Evolutionary conservation across 352 stramenopile genomes (phyloP).

Genomic region (Globisporangium irregulare): DNA sequence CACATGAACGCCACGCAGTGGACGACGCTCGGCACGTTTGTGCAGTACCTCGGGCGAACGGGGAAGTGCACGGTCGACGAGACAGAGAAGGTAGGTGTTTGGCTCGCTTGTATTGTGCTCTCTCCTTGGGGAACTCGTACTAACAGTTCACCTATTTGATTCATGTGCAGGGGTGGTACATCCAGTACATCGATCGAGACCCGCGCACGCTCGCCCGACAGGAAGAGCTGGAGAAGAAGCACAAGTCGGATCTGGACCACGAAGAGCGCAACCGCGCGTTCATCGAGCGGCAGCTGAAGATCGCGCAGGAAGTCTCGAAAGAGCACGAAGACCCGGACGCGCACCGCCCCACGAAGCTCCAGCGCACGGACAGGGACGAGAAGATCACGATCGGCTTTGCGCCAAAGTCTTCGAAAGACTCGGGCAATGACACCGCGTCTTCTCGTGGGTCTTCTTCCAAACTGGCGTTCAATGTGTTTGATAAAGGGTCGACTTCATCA

Average conservation of each 20-base stretch:
- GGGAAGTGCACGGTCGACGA: constrained; percentile 97
- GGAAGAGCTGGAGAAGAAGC: constrained; percentile 85
- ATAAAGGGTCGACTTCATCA: neutral
- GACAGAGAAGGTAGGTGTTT: constrained; percentile 87
- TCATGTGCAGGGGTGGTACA: constrained; percentile 88
- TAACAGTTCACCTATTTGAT: neutral
- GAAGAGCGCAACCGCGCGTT: constrained; percentile 82
- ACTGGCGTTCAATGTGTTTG: constrained; percentile 17
- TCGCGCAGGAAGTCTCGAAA: constrained; percentile 36
- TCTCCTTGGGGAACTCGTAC: neutral
- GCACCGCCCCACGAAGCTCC: constrained; percentile 59
- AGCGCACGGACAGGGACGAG: constrained; percentile 39
- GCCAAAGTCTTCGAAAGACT: constrained; percentile 29
- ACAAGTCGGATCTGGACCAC: constrained; percentile 88
- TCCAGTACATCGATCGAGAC: constrained; percentile 96
- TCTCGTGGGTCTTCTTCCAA: constrained; percentile 5
- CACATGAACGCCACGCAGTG: constrained; percentile 99
- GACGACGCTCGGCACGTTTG: constrained; percentile 95
- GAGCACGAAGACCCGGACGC: constrained; percentile 28
- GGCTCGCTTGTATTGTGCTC: neutral
- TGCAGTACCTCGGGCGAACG: constrained; percentile 98
- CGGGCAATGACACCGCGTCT: neutral
- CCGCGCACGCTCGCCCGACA: constrained; percentile 87
- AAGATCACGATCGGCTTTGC: constrained; percentile 43
- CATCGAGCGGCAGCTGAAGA: constrained; percentile 73